phyloP scores from a whole-genome alignment of 495 filamentous ascomycete genomes.

The Trichoderma reesei region DNA sequence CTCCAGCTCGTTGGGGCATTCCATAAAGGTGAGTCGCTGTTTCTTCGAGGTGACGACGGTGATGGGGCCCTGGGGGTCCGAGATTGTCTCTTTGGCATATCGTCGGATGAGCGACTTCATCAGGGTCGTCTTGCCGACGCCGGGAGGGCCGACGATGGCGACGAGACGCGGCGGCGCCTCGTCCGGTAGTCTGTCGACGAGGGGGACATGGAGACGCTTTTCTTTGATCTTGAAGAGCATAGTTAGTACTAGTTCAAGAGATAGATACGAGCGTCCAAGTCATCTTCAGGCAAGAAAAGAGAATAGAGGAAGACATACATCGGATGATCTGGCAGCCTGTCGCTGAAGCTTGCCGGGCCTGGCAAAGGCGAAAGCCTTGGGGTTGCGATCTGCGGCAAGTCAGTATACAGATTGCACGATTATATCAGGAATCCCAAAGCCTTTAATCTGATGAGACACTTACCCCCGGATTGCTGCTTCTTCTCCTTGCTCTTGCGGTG shows the following conservation, averaged over 20 bases:
- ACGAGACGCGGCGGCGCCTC: slow-evolving; percentile 92
- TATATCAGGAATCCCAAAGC: background rate
- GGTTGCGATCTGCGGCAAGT: slow-evolving; percentile 52
- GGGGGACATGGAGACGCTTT: slow-evolving; percentile 88
- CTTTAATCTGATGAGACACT: background rate
- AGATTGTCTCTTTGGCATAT: slow-evolving; percentile 91
- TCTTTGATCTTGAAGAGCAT: slow-evolving; percentile 61
- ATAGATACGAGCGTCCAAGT: background rate
- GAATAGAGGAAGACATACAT: slow-evolving; percentile 45
- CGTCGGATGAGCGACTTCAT: slow-evolving; percentile 88
- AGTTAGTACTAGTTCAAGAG: background rate
- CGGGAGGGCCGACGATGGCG: slow-evolving; percentile 85
- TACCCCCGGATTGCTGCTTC: slow-evolving; percentile 52
- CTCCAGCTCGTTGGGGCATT: slow-evolving; percentile 91
- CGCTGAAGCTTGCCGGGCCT: slow-evolving; percentile 70
- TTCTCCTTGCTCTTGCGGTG: slow-evolving; percentile 80
- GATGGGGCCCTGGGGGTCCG: slow-evolving; percentile 79
- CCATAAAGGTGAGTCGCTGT: slow-evolving; percentile 85
- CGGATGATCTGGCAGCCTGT: slow-evolving; percentile 70
- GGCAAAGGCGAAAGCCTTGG: slow-evolving; percentile 77
- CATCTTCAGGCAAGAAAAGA: too few relatives aligned
- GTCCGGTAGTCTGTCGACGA: slow-evolving; percentile 88
- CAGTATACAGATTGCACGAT: background rate
- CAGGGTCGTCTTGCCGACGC: slow-evolving; percentile 57
- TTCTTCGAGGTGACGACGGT: slow-evolving; percentile 92